These are phyloP conservation scores for Metroxylon sagu DNA, from an alignment of 176 grass and related monocot species.

Conservation along the genomic window DNA sequence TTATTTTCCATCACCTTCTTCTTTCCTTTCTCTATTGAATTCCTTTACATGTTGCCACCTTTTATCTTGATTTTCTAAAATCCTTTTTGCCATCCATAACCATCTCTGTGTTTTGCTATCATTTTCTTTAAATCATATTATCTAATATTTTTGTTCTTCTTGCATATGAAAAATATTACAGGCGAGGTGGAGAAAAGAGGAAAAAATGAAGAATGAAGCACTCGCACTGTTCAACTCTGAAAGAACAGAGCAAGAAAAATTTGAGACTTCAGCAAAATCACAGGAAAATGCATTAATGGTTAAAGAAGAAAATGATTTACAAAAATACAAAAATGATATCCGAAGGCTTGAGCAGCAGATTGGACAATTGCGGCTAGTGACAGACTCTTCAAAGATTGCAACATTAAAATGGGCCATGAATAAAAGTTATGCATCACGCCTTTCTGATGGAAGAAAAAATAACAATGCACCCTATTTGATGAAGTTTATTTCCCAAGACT, in stretches of 20 bases:
- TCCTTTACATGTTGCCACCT: too few species aligned
- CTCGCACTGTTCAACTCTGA: conserved; percentile 35
- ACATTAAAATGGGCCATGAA: conserved; percentile 53
- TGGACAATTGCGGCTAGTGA: conserved; percentile 35
- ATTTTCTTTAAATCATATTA: not conserved
- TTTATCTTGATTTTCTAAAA: too few species aligned
- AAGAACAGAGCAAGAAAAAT: conserved; percentile 55
- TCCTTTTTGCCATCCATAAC: too few species aligned
- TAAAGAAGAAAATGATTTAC: conserved; percentile 64
- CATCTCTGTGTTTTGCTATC: too few species aligned
- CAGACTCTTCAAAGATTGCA: conserved; percentile 36
- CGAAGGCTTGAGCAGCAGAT: conserved; percentile 69
- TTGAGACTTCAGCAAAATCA: conserved; percentile 58
- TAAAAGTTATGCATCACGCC: conserved; percentile 26
- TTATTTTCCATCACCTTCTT: too few species aligned
- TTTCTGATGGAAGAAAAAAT: conserved; percentile 58
- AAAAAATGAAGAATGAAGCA: conserved; percentile 46
- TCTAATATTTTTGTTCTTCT: not conserved
- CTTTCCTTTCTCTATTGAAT: too few species aligned
- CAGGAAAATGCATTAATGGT: conserved; percentile 65
- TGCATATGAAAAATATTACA: conserved; percentile 24
- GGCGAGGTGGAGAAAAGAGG: conserved; percentile 52
- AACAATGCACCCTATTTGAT: conserved; percentile 22
- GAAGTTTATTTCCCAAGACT: conserved; percentile 22
- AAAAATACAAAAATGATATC: conserved; percentile 60